Evolutionary conservation across 2,329 filamentous ascomycete genomes (phyloP).

Genomic region (Plectosphaerella cucumerina): DNA sequence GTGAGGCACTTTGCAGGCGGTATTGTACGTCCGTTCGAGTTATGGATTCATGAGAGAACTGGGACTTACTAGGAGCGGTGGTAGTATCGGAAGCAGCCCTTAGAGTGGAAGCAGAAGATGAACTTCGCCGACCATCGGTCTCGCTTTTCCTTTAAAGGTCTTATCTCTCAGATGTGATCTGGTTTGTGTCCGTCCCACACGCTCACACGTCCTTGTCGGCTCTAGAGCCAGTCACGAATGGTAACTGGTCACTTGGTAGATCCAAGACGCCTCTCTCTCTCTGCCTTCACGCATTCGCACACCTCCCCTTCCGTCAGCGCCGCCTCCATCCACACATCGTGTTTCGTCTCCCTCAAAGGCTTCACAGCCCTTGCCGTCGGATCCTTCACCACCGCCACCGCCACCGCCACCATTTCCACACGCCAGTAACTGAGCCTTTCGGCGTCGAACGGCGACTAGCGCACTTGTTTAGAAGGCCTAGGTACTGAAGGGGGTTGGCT

Average conservation of each 20-base stretch:
- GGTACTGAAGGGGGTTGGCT: too few relatives aligned
- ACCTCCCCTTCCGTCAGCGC: conserved; percentile 46
- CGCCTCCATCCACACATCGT: conserved; percentile 59
- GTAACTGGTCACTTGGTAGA: conserved; percentile 31
- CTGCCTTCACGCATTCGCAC: conserved; percentile 41
- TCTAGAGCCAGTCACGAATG: conserved; percentile 44
- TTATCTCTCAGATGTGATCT: conserved; percentile 8
- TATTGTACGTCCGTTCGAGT: too few relatives aligned
- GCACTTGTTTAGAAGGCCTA: too few relatives aligned
- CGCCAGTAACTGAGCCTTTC: conserved; percentile 40
- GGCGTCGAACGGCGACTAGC: too few relatives aligned
- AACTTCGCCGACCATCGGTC: conserved; percentile 11
- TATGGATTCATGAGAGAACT: too few relatives aligned
- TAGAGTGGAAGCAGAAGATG: too few relatives aligned
- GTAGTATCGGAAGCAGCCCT: too few relatives aligned
- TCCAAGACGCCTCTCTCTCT: conserved; percentile 35
- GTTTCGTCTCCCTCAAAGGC: conserved; percentile 60
- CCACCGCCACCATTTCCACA: conserved; percentile 48
- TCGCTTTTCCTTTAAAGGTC: conserved; percentile 8
- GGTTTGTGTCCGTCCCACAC: conserved; percentile 39
- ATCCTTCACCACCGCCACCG: conserved; percentile 63
- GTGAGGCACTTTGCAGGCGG: too few relatives aligned
- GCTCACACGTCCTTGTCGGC: too few relatives aligned
- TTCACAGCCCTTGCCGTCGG: conserved; percentile 67
- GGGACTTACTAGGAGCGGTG: too few relatives aligned